Base-by-base conservation (phyloP, 1,284 basidiomycete genomes). In the Chiua sp. region DNA sequence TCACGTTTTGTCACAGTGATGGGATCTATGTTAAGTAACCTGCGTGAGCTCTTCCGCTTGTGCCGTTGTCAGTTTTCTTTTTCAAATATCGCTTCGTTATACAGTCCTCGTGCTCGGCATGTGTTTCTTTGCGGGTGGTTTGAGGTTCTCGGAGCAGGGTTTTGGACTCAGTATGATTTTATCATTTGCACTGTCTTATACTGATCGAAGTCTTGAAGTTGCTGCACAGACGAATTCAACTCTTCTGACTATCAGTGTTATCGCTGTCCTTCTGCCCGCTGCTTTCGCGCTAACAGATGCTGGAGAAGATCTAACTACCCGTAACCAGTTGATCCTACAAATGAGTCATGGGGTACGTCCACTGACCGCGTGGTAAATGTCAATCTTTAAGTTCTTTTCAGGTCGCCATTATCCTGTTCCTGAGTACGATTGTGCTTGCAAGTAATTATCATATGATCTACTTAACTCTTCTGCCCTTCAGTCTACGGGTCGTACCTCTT, bases 201-300 rank as follows among this genome's bases (percentile, higher is more conserved):
- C 42, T 62, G 49, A 59, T 54, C 42, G 52, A 59, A 52, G 64
- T 4, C 12, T 20, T 75, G 56, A 73, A 83, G 92, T 87, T 60
- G 87, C 92, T 0, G 82, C 85, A 3, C 94, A 96, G 74, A 77
- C 94, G 62, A 93, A 95, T 72, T 88, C 91, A 12, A 90, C 91
- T 16, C 78, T 96, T 35, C 75, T 96, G 61, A 91, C 88, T 23
- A 81, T 95, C 60, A 88, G 90, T 56, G 90, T 93, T 54, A 87
- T 92, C 67, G 92, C 90, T 16, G 87, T 95, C 52, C 81, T 95
- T 16, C 79, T 96, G 3, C 94, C 94, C 5, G 86, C 86, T 22
- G 90, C 90, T 2, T 89, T 86, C 65, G 76, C 82, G 54, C 74
- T 87, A 60, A 72, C 79, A 12, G 63, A 50, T 6, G 11, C 12